Evolutionary conservation across 495 filamentous ascomycete genomes (phyloP).

Genomic region (Aspergillus indologenus): DNA sequence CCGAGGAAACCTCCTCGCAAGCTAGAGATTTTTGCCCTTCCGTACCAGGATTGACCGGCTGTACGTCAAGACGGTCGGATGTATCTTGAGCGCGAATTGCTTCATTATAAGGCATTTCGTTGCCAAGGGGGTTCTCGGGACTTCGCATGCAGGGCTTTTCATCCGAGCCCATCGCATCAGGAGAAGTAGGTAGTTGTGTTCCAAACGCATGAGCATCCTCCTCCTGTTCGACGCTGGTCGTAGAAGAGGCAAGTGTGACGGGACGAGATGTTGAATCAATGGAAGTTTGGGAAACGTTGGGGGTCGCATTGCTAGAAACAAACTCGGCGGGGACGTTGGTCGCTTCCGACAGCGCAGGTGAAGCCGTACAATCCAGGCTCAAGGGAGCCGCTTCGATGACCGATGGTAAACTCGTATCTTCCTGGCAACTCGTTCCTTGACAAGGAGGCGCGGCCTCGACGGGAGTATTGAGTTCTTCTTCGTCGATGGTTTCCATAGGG

Average conservation of each 20-base stretch:
- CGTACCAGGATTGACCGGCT: background rate
- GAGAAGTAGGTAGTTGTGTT: background rate
- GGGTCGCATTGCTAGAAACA: background rate
- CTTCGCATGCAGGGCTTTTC: background rate
- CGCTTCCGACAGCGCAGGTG: background rate
- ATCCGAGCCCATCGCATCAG: background rate
- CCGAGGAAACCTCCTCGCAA: background rate
- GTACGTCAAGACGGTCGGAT: background rate
- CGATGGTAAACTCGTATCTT: background rate
- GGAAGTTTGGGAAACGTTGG: background rate
- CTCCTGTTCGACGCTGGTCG: background rate
- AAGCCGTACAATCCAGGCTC: background rate
- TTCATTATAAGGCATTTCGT: background rate
- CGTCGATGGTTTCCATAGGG: conserved; percentile 29
- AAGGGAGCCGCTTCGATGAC: background rate
- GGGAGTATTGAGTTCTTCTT: conserved; percentile 21
- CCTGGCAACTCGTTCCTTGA: background rate
- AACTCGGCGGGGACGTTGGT: background rate
- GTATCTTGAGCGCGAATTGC: background rate
- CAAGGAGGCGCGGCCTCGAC: conserved; percentile 2
- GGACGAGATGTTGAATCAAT: background rate
- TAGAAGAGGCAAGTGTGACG: background rate
- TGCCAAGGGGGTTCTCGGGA: background rate
- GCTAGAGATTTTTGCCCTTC: background rate
- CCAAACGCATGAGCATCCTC: background rate